Evolutionary conservation across 1,139 yeast genomes (phyloP), one percentile per base, ranked within the genome.

Genomic region (Saccharomyces uvarum): DNA sequence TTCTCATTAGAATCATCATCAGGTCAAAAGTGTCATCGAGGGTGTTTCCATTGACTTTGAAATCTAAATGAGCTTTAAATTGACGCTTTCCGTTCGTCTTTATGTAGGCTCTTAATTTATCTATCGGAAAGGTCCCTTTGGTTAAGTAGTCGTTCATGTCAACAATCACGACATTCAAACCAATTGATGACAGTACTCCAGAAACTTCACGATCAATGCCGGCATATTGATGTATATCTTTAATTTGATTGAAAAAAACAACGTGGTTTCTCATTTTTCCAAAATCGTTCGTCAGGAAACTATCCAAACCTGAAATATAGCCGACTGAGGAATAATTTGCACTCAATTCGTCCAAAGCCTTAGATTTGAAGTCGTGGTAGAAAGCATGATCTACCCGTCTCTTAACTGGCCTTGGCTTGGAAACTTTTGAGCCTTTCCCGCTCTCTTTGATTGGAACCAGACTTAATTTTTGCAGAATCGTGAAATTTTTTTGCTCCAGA

Each of bases 401-500:
- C 44, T 38, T 16, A 16, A 38, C 24, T 38, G 44, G 11, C 2
- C 21, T 38, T 5, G 24, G 24, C 44, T 38, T 38, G 19, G 24
- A 38, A 8, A 38, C 44, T 2, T 16, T 38, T 38, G 44, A 4
- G 44, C 24, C 19, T 4, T 16, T 16, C 13, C 5, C n/a, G 9
- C 13, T 38, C 4, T 16, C 16, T 38, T 38, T 38, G 7, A 38
- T 38, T 11, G 44, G 44, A 9, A 38, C 24, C 11, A 38, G 44
- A 16, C 16, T 38, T 21, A 38, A 38, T 9, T 19, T 38, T 38
- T 11, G 19, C 44, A 38, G n/a, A 16, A 38, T 16, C 6, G 44
- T 38, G 6, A 16, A 16, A 5, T 38, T 38, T 19, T 16, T 49
- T 49, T 63, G 66, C 11, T 59, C 59, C 50, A 63, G 57, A 46